Base-by-base conservation (phyloP, 2,329 filamentous ascomycete species). In the Claviceps humidiphila region DNA sequence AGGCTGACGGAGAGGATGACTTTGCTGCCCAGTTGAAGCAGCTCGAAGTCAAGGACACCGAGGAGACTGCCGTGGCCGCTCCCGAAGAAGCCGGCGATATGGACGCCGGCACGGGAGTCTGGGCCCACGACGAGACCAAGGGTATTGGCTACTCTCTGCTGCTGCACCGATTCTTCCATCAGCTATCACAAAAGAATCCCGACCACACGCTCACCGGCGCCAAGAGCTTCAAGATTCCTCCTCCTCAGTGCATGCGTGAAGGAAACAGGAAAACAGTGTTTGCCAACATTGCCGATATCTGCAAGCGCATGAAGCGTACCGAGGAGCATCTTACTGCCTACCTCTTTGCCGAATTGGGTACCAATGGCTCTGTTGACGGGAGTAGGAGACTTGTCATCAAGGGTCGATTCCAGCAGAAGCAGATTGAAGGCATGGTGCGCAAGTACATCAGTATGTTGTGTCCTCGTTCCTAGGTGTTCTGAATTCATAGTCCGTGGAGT, bases 241-340 rank as follows among this genome's bases (percentile, higher is more conserved):
- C 93, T 51, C 93, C 93, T 49, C 93, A 98, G 76, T 97, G 93
- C 74, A 82, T 97, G 66, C 90, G 93, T 74, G 93, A 98, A 89
- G 93, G 93, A 69, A 98, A 98, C 83, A 94, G 95, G 82, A 95
- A 95, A 84, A 98, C 93, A 57, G 95, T 98, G 66, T 98, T 98
- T 66, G 93, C 91, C 76, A 98, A 98, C 76, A 93, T 98, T 66
- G 82, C 89, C 68, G 93, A 98, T 68, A 97, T 98, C 65, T 95
- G 89, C 80, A 95, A 95, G 80, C 84, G 91, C 64, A 97, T 98
- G 90, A 98, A 98, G 84, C 83, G 93, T 70, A 90, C 87, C 58
- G 91, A 97, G 66, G 93, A 98, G 73, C 93, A 96, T 74, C 87
- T 98, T 59, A 97, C 89, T 51, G 85, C 91, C 63, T 97, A 96